These are phyloP conservation scores for Colletotrichum graminicola DNA, from an alignment of 2,329 filamentous ascomycete species.

Conservation along the genomic window DNA sequence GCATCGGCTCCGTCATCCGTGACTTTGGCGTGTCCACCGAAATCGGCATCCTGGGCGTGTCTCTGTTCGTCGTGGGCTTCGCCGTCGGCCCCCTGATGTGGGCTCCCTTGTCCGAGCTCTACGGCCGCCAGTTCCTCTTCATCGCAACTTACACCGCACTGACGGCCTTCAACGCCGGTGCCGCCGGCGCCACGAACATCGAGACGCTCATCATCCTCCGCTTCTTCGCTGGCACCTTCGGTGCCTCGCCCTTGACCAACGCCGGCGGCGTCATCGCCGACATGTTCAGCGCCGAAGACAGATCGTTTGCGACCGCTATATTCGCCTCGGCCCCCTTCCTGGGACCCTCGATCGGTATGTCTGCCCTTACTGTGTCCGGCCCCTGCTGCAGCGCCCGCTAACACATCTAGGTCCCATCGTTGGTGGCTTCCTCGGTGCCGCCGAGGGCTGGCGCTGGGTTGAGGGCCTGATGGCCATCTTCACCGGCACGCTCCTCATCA, in stretches of 20 bases:
- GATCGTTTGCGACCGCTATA: constrained; percentile 70
- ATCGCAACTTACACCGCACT: constrained; percentile 67
- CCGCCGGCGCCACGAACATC: constrained; percentile 69
- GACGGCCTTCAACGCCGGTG: constrained; percentile 71
- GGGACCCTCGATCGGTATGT: constrained; percentile 72
- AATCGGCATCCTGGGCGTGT: constrained; percentile 60
- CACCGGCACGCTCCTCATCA: constrained; percentile 49
- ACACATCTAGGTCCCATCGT: constrained; percentile 75
- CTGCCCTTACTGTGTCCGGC: constrained; percentile 51
- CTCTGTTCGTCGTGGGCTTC: constrained; percentile 62
- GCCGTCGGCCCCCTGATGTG: constrained; percentile 72
- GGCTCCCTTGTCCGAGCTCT: constrained; percentile 74
- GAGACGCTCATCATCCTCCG: constrained; percentile 70
- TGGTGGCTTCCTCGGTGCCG: constrained; percentile 74
- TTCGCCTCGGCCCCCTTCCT: constrained; percentile 77
- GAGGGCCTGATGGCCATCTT: constrained; percentile 75
- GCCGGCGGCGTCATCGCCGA: constrained; percentile 73
- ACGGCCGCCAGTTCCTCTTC: constrained; percentile 71
- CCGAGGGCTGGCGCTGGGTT: constrained; percentile 78
- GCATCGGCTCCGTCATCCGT: constrained; percentile 62
- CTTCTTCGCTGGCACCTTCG: constrained; percentile 74
- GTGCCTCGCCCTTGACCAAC: constrained; percentile 72
- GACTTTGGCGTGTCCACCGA: constrained; percentile 63
- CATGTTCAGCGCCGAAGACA: constrained; percentile 63
- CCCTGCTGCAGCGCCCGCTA: constrained; percentile 72